phyloP scores from a whole-genome alignment of 2,329 filamentous ascomycete species.

The Colletotrichum sp. region DNA sequence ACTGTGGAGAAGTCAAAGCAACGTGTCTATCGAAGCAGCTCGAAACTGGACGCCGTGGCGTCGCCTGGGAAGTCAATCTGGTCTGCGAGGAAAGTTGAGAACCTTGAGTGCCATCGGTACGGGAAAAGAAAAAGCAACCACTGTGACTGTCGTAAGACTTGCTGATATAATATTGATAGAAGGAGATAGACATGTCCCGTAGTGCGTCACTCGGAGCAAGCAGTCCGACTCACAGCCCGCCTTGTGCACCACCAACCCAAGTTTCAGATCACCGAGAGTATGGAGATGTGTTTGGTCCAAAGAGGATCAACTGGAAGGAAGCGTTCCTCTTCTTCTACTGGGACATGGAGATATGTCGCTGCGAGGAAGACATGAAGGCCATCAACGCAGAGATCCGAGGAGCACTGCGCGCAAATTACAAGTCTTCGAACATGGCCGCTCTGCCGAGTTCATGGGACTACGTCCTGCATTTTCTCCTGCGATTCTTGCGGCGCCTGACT shows the following conservation, averaged over 20 bases:
- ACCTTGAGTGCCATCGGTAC: neutral
- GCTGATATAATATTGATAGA: neutral
- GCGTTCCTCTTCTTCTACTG: constrained; percentile 12
- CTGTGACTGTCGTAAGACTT: neutral
- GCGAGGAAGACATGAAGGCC: neutral
- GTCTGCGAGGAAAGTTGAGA: neutral
- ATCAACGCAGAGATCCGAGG: neutral
- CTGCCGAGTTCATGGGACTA: neutral
- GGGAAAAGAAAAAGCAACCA: neutral
- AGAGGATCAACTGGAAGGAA: constrained; percentile 1
- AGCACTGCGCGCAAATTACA: neutral
- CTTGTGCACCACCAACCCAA: neutral
- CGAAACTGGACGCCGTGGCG: neutral
- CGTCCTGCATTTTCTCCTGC: neutral
- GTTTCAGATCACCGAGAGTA: neutral
- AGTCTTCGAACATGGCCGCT: neutral
- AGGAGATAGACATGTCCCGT: neutral
- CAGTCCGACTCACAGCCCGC: neutral
- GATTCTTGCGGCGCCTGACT: neutral
- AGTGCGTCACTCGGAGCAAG: neutral
- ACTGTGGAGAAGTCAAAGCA: neutral
- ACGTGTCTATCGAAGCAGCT: neutral
- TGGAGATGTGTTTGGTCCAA: neutral
- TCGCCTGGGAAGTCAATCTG: neutral
- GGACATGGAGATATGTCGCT: neutral